Conservation (phyloP, 139 green algal genomes). For the Chlamydomonas applanata region DNA sequence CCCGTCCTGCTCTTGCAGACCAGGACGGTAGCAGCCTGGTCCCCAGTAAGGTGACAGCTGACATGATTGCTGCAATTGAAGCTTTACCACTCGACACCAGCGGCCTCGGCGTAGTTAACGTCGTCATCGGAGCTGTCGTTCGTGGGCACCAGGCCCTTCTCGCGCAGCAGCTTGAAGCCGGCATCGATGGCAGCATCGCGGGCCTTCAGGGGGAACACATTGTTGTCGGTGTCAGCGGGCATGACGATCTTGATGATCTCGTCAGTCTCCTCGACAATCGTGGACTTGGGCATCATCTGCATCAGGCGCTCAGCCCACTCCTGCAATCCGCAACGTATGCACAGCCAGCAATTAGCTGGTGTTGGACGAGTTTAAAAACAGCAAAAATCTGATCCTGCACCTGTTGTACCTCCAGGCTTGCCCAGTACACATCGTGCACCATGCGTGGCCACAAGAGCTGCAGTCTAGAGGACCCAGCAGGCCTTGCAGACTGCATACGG, state of each 20-base stretch:
- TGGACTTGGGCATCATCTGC: conserved; percentile 20
- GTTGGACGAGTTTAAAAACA: too few species aligned
- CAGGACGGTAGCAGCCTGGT: too few species aligned
- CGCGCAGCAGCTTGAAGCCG: conserved; percentile 65
- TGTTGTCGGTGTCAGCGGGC: conserved; percentile 41
- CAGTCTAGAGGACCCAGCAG: too few species aligned
- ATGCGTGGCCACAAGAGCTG: too few species aligned
- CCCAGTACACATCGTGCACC: too few species aligned
- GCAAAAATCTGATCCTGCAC: too few species aligned
- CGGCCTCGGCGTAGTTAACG: conserved; percentile 51
- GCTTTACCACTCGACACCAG: conserved; percentile 17
- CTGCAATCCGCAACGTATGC: background rate
- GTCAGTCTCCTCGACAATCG: conserved; percentile 42
- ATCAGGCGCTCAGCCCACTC: conserved; percentile 43
- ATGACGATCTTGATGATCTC: conserved; percentile 55
- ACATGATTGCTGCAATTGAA: too few species aligned
- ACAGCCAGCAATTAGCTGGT: too few species aligned
- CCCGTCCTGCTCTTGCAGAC: too few species aligned
- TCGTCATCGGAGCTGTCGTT: conserved; percentile 59
- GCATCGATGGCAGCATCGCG: conserved; percentile 61
- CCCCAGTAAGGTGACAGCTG: too few species aligned
- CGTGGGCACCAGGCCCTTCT: conserved; percentile 66
- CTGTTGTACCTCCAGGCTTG: too few species aligned
- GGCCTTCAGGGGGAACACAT: conserved; percentile 73
- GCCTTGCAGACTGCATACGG: too few species aligned